Evolutionary conservation across 352 stramenopile species (phyloP), one percentile per base, ranked within the genome.

Genomic region (Blastocystis sp.): DNA sequence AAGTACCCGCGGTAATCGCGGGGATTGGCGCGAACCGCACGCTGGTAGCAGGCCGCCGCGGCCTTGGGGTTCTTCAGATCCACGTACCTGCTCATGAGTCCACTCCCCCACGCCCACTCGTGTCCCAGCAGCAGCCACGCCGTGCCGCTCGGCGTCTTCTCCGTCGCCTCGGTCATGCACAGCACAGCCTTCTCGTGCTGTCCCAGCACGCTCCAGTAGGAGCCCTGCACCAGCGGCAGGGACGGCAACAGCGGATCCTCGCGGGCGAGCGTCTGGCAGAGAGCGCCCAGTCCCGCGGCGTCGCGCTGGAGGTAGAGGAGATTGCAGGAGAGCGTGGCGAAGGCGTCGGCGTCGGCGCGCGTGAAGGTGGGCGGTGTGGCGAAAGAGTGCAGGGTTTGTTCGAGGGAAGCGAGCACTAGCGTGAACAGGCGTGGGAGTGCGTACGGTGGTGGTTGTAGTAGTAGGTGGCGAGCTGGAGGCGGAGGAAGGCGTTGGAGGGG

Each of bases 141-240:
- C 21, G 65, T 59, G 28, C 61, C 28, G 4, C n/a, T 45, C 0
- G 74, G 17, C 11, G 38, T 62, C 28, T 59, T 28, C 45, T 17
- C 60, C 5, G 45, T n/a, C 28, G 56, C 38, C 10, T 45, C 21
- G 3, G 74, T 70, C 38, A 84, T 56, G 59, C 34, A 38, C 10
- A 84, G 38, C 9, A 84, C 21, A 0, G 74, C 52, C 48, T 70
- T 69, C 17, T 69, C 56, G 61, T 84, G 74, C 9, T 84, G 52
- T 17, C 74, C 74, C 4, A 84, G 34, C 17, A 84, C 38, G 69
- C 74, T 84, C 74, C 74, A 84, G 41, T 84, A 84, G 74, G 48
- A 67, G n/a, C 74, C 74, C 17, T 70, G 21, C 19, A 84, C 21
- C 19, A 84, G 74, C 41, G 66, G 7, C 21, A 76, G 66, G 48